Conservation (phyloP, 2,329 filamentous ascomycete species). For the Cladosporium sp. region DNA sequence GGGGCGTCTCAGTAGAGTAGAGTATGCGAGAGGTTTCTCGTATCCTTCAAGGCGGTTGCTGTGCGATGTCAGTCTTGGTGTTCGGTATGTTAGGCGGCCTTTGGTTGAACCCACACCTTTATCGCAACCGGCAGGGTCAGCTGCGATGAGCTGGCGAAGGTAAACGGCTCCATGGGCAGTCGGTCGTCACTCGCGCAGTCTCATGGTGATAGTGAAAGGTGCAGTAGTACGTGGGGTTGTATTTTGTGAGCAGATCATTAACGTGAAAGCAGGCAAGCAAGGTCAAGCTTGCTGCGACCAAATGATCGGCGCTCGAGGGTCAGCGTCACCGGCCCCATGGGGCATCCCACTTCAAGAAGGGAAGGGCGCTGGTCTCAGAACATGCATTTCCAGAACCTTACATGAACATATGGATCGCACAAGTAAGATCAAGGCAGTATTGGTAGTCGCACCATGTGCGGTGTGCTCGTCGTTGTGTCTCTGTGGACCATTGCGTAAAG, state of each 20-base stretch:
- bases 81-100: background rate
- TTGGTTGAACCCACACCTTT: conserved; percentile 56
- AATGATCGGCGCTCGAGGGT: background rate
- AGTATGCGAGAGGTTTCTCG: conserved; percentile 72
- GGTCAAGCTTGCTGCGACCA: conserved; percentile 4
- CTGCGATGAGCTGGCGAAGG: conserved; percentile 86
- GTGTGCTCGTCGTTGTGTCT: background rate
- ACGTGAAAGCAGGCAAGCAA: background rate
- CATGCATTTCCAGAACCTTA: background rate
- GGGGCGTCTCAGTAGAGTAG: conserved; percentile 73
- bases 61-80: conserved; percentile 20
- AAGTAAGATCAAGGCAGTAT: background rate
- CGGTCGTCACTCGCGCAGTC: background rate
- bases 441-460: background rate
- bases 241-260: background rate
- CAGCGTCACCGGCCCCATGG: background rate
- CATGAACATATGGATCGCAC: background rate
- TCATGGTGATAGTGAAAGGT: background rate
- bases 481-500: background rate
- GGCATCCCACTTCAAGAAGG: background rate
- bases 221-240: background rate
- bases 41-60: conserved; percentile 73
- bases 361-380: background rate
- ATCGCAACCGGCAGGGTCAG: conserved; percentile 70
- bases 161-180: conserved; percentile 81